Base-by-base conservation (phyloP, 495 filamentous ascomycete species). In the Eremomyces bilateralis region DNA sequence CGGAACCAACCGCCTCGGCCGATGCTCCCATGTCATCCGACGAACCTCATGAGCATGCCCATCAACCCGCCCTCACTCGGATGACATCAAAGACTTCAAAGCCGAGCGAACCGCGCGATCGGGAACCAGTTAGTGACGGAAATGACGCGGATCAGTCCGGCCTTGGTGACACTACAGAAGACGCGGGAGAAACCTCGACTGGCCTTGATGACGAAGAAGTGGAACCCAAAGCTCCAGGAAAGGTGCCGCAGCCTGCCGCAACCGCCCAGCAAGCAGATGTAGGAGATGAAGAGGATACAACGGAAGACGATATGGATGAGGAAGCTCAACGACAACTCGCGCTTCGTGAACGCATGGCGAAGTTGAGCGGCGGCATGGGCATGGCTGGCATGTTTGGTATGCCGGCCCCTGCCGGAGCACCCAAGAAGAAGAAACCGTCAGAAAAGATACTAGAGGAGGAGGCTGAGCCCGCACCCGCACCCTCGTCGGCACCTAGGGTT, bases 281-380 rank as follows among this genome's bases (percentile, higher is more conserved):
- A 32, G 53, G 50, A n/a, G 47, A 52, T 15, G 47, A 54, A 31
- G 52, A 57, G 36, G 48, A 51, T 37, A 39, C 35, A 3, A 67
- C 64, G 21, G 65, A 63, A 16, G 64, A 65, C 19, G 85, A 93
- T n/a, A 58, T 90, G 31, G 88, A 97, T 40, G 82, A 82, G 0
- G 88, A 97, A 51, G 60, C 81, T 22, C 75, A 69, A 39, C 76
- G 85, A 39, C 75, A 75, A 52, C 71, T 91, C 58, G 88, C 91
- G 45, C 60, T 97, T 35, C 71, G 90, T 28, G 82, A 83, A 34
- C 71, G 88, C 41, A 95, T 97, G 80, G 85, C 84, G 17, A 93
- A 90, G 56, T 90, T 97, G 79, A 88, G 82, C 42, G 88, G 90
- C 40, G 88, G 88, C 12, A 93, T 93, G 82, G 83, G 84, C 12